A percentile compares a stretch with the other conserved stretches of the same genome.
Conservation (phyloP, 2,329 filamentous ascomycete species). For the Alternaria conjuncta region DNA sequence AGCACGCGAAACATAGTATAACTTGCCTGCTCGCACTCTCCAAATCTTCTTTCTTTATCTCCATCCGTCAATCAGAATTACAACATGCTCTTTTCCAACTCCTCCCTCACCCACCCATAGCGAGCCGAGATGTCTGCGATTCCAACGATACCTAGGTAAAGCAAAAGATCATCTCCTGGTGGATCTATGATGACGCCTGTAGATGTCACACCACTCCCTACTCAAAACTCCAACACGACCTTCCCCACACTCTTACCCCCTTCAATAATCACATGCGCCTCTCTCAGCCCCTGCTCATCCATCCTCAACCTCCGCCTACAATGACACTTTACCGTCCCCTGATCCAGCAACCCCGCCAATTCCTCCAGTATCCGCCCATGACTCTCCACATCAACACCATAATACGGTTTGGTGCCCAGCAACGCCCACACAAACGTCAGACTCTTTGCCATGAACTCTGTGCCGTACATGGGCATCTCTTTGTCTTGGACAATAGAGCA, state of each 20-base stretch:
- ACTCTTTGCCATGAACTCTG: slow-evolving; percentile 13
- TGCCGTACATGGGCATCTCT: slow-evolving; percentile 12
- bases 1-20: neutral
- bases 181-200: too few relatives aligned
- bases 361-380: slow-evolving; percentile 3
- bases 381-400: slow-evolving; percentile 2
- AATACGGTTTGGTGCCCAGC: slow-evolving; percentile 8
- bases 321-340: neutral
- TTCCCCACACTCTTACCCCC: slow-evolving; percentile 2
- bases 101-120: neutral
- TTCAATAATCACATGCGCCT: slow-evolving; percentile 10
- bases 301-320: slow-evolving; percentile 7
- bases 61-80: neutral
- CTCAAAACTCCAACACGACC: slow-evolving; percentile 4
- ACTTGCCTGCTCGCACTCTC: neutral
- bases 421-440: slow-evolving; percentile 7
- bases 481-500: slow-evolving; percentile 11
- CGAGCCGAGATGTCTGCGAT: neutral
- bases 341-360: slow-evolving; percentile 3
- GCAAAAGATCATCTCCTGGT: neutral
- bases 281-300: slow-evolving; percentile 4
- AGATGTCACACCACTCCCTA: neutral
- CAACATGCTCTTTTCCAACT: neutral
- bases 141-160: neutral
- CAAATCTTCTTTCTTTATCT: neutral